phyloP scores from a whole-genome alignment of 768 basidiomycete genomes.

The Amanita pseudoporphyria region DNA sequence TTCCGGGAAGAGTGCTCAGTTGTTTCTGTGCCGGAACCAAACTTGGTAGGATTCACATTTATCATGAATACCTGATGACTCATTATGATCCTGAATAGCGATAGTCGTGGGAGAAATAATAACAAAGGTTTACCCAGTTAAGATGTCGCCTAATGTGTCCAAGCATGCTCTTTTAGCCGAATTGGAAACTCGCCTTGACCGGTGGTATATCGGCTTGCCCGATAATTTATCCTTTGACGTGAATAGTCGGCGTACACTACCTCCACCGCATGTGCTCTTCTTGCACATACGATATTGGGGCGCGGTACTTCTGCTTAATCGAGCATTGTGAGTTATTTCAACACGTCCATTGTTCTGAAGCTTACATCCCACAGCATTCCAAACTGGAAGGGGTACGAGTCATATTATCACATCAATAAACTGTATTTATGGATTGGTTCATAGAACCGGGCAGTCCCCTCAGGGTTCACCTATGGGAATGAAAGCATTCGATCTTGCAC shows the following conservation, averaged over 20 bases:
- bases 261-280: constrained; percentile 57
- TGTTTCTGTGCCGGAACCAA: constrained; percentile 46
- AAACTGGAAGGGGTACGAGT: constrained; percentile 54
- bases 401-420: not conserved
- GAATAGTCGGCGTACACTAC: constrained; percentile 38
- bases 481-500: constrained; percentile 68
- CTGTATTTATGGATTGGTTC: constrained; percentile 8
- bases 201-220: constrained; percentile 65
- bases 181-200: constrained; percentile 60
- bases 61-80: not conserved
- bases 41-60: constrained; percentile 36
- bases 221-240: constrained; percentile 53
- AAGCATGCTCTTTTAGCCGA: constrained; percentile 40
- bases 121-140: constrained; percentile 62
- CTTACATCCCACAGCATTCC: constrained; percentile 44
- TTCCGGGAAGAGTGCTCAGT: constrained; percentile 39
- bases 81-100: constrained; percentile 26
- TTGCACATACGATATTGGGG: constrained; percentile 73
- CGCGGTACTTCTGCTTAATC: constrained; percentile 61
- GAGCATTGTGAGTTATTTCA: constrained; percentile 58
- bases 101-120: constrained; percentile 61
- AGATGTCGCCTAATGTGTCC: constrained; percentile 31
- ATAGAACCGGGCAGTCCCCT: constrained; percentile 33
- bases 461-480: constrained; percentile 41
- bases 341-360: constrained; percentile 4